Evolutionary conservation across 768 basidiomycete genomes (phyloP), one percentile per base, ranked within the genome.

Genomic region (Pleurotus pulmonarius): DNA sequence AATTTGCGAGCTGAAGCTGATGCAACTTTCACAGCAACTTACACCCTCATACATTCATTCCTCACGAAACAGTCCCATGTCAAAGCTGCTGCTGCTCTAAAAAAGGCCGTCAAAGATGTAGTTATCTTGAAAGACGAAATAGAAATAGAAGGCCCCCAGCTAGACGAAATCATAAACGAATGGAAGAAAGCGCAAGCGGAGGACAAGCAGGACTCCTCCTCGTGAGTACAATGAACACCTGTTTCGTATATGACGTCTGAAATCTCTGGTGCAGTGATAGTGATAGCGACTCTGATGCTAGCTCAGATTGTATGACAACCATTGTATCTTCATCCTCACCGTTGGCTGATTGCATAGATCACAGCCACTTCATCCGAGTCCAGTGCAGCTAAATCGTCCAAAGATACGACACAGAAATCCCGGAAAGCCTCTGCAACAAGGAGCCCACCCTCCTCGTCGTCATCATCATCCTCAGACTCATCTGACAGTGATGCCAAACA

Each of bases 21-120:
- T 54, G 39, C 55, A 43, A 61, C 52, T 39, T 49, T 39, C 58
- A 18, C 64, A 92, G 92, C 77, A 20, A 86, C 88, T 3, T 94
- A 92, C 75, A 79, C 83, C 61, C 71, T 92, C 49, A 84, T 94
- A 57, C 80, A 92, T 64, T 73, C 82, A 7, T 94, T 94, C 71
- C 76, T 94, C 38, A 74, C 69, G 57, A 80, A 83, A 64, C 83
- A 79, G 46, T 77, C 81, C 0, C 87, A 92, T 67, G 65, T 67
- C 26, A 90, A 90, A 63, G 88, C 83, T 6, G 92, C 92, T 7
- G 74, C 80, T 56, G 85, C 87, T 1, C 73, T 93, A 49, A 90
- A 83, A 72, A 89, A 86, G 61, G 88, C 88, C 22, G 89, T 81
- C 18, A 85, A 83, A 68, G 75, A 78, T 47, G 64, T 82, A 13